Evolutionary conservation across 257 asterid genomes (phyloP).

Genomic region (Dorcoceras hygrometricum): DNA sequence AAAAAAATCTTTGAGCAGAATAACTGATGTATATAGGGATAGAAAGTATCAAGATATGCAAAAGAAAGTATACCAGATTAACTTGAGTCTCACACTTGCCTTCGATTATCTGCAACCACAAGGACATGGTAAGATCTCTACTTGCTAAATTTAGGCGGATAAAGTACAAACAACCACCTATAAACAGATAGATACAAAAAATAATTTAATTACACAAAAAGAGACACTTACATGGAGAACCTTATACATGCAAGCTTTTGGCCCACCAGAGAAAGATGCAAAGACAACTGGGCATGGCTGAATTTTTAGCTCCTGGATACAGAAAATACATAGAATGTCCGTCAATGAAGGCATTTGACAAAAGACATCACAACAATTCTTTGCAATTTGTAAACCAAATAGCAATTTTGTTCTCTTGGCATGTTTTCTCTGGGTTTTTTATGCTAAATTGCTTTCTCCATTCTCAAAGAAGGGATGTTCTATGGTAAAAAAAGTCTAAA

Average conservation of each 20-base stretch:
- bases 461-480: background rate
- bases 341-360: background rate
- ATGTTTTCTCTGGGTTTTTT: background rate
- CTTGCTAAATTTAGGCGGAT: constrained; percentile 5
- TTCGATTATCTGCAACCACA: constrained; percentile 72
- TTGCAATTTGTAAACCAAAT: background rate
- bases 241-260: constrained; percentile 94
- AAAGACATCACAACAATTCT: background rate
- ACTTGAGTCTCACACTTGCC: constrained; percentile 57
- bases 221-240: constrained; percentile 70
- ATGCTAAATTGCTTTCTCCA: background rate
- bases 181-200: background rate
- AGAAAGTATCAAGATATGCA: background rate
- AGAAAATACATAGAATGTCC: constrained; percentile 12
- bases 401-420: background rate
- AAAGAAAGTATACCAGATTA: constrained; percentile 47
- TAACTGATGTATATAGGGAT: background rate
- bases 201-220: constrained; percentile 12
- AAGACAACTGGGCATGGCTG: constrained; percentile 87
- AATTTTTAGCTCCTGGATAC: constrained; percentile 69
- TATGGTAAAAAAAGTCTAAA: background rate
- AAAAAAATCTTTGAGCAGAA: background rate
- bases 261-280: constrained; percentile 97
- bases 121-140: constrained; percentile 18
- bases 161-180: constrained; percentile 8